Conservation (phyloP, 1,284 basidiomycete genomes). For the Cutaneotrichosporon sp. region DNA sequence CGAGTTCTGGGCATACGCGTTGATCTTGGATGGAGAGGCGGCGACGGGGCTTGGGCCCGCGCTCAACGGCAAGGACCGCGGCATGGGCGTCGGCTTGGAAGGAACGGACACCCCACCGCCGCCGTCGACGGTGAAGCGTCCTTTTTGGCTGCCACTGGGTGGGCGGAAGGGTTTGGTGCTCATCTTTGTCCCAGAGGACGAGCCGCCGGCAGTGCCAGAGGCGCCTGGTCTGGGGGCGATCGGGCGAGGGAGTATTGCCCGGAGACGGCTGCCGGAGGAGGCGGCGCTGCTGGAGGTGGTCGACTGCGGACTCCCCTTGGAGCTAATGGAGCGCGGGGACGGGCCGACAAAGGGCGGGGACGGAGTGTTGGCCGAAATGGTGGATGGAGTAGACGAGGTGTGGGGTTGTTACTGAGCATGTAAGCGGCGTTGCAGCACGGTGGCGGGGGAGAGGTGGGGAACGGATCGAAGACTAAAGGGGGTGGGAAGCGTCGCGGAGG, state of each 20-base stretch:
- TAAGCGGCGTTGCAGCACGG: background rate
- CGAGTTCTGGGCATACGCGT: conserved; percentile 19
- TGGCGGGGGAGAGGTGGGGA: background rate
- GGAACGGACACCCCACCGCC: conserved; percentile 26
- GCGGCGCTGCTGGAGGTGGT: conserved; percentile 20
- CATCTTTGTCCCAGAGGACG: conserved; percentile 34
- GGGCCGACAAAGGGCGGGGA: conserved; percentile 46
- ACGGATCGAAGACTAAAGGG: background rate
- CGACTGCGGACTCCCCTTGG: conserved; percentile 30
- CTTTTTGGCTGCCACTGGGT: conserved; percentile 41
- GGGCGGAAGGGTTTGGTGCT: conserved; percentile 43
- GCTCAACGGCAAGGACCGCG: background rate
- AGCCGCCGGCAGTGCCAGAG: conserved; percentile 9
- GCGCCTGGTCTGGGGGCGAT: conserved; percentile 34
- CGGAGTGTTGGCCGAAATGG: conserved; percentile 43
- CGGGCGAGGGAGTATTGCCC: conserved; percentile 46
- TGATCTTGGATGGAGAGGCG: conserved; percentile 27
- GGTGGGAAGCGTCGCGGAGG: background rate
- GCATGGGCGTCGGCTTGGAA: background rate
- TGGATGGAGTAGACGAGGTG: conserved; percentile 21
- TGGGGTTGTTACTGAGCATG: conserved; percentile 6
- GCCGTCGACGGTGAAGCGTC: conserved; percentile 50
- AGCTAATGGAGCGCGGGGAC: conserved; percentile 45
- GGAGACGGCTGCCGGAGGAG: conserved; percentile 30
- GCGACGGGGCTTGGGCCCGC: conserved; percentile 9